These are phyloP conservation scores for Coelastrella sp. DNA, from an alignment of 139 green algal genomes.

Conservation along the genomic window DNA sequence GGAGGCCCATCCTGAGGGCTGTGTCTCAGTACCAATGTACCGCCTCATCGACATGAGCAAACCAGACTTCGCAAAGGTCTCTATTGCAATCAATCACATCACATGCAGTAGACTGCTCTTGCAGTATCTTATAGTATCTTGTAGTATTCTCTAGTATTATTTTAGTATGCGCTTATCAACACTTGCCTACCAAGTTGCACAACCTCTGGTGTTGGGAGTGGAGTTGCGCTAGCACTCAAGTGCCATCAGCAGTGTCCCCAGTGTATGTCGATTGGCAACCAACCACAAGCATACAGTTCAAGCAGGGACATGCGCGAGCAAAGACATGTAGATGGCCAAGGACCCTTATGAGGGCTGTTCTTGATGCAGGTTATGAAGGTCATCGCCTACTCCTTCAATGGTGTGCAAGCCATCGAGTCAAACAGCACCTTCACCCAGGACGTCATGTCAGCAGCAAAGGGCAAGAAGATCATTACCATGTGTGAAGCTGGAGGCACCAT, in stretches of 20 bases:
- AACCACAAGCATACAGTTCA: background rate
- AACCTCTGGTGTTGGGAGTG: too few species aligned
- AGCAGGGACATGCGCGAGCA: background rate
- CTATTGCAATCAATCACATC: too few species aligned
- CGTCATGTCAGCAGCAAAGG: conserved; percentile 3
- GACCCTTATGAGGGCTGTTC: too few species aligned
- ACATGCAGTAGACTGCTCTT: too few species aligned
- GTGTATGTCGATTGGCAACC: too few species aligned
- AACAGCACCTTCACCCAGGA: conserved; percentile 34
- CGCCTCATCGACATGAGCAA: conserved; percentile 39
- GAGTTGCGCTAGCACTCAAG: too few species aligned
- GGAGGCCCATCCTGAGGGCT: conserved; percentile 27
- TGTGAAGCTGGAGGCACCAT: conserved; percentile 47
- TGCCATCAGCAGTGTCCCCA: too few species aligned
- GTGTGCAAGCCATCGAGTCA: conserved; percentile 38
- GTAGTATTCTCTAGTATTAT: too few species aligned
- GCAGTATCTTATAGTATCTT: too few species aligned
- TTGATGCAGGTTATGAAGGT: conserved; percentile 39
- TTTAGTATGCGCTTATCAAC: too few species aligned
- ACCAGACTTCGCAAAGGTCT: conserved; percentile 42
- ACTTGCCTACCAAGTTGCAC: too few species aligned
- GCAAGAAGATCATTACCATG: conserved; percentile 37
- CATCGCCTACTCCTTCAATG: conserved; percentile 46
- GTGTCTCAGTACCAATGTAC: conserved; percentile 39
- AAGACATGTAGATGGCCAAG: background rate